Percentiles rank a stretch among this genome's conserved stretches.
Conservation (phyloP, 495 filamentous ascomycete species). For the Podospora appendiculata region DNA sequence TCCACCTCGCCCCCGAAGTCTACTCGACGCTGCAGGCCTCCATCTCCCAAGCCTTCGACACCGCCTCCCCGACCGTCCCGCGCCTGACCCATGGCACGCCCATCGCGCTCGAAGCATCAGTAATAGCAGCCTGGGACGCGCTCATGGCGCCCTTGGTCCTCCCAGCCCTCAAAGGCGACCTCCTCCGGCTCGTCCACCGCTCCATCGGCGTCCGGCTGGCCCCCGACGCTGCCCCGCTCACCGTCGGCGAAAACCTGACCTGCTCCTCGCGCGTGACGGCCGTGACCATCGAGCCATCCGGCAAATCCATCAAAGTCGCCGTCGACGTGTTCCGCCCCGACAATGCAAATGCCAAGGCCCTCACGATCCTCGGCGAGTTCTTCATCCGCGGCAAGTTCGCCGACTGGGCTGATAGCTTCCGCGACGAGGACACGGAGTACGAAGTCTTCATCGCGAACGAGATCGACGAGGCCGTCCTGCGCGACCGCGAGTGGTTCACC, state of each 20-base stretch:
- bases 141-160: not conserved
- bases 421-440: not conserved
- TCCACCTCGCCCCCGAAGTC: too few species aligned
- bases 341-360: not conserved
- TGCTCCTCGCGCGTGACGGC: conserved; percentile 87
- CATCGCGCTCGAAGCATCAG: not conserved
- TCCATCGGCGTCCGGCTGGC: conserved; percentile 37
- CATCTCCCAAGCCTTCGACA: too few species aligned
- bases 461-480: not conserved
- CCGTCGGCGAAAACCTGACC: conserved; percentile 23
- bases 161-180: not conserved
- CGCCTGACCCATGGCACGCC: too few species aligned
- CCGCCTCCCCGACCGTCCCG: too few species aligned
- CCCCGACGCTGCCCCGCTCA: not conserved
- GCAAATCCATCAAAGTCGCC: conserved; percentile 93
- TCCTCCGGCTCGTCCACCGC: conserved; percentile 61
- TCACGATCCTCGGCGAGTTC: not conserved
- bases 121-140: not conserved
- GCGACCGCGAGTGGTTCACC: not conserved
- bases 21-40: too few species aligned
- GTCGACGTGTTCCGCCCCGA: conserved; percentile 55
- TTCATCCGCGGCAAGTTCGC: not conserved
- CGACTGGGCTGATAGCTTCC: not conserved
- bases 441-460: not conserved
- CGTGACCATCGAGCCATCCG: conserved; percentile 85